Conservation (phyloP, 2,329 filamentous ascomycete genomes). For the Paraconiothyrium sp. region DNA sequence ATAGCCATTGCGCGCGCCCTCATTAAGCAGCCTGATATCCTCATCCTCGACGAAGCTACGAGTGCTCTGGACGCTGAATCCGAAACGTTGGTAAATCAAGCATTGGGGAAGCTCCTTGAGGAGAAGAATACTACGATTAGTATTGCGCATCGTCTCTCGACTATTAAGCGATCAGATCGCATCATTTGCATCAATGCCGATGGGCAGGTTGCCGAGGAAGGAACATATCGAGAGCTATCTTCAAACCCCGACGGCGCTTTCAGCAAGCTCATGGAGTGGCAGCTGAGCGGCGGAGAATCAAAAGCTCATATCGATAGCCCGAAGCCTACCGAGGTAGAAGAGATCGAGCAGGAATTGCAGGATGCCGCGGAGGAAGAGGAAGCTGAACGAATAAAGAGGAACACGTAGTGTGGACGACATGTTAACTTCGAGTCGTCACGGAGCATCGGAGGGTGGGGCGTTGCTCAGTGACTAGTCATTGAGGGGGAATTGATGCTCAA, state of each 20-base stretch:
- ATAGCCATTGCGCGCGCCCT: slow-evolving; percentile 96
- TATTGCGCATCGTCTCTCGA: slow-evolving; percentile 94
- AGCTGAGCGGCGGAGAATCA: slow-evolving; percentile 84
- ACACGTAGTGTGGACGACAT: slow-evolving; percentile 6
- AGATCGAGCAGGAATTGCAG: slow-evolving; percentile 58
- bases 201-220: slow-evolving; percentile 89
- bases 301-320: slow-evolving; percentile 41
- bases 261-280: slow-evolving; percentile 97
- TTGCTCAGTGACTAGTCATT: background rate
- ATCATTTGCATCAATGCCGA: slow-evolving; percentile 91
- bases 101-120: slow-evolving; percentile 79
- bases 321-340: slow-evolving; percentile 58
- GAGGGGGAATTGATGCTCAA: background rate
- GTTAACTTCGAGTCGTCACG: background rate
- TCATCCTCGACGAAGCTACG: slow-evolving; percentile 95
- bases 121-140: slow-evolving; percentile 96
- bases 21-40: slow-evolving; percentile 94
- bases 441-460: slow-evolving; percentile 2
- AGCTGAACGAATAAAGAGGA: slow-evolving; percentile 14
- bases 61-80: slow-evolving; percentile 96
- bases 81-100: slow-evolving; percentile 94
- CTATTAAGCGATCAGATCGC: slow-evolving; percentile 93
- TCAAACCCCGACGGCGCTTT: slow-evolving; percentile 82
- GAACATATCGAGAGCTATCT: slow-evolving; percentile 81
- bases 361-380: slow-evolving; percentile 24